These are phyloP conservation scores for Globisporangium echinulatum DNA, from an alignment of 352 stramenopile species.

Conservation along the genomic window DNA sequence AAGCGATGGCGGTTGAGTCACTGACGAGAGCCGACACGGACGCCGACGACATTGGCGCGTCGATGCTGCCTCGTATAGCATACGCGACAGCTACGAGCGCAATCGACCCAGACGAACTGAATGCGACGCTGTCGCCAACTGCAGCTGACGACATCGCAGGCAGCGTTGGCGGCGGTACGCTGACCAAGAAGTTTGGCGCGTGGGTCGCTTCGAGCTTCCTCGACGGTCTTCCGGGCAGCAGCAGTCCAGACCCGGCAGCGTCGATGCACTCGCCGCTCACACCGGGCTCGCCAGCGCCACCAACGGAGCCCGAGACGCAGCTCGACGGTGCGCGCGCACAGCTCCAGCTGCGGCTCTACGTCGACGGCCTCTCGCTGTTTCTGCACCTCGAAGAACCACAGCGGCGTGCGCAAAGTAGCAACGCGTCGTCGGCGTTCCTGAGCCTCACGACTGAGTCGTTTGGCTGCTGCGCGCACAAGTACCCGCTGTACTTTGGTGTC, in stretches of 20 bases:
- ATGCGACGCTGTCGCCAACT: slow-evolving; percentile 8
- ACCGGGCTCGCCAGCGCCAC: slow-evolving; percentile 15
- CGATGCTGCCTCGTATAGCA: not conserved
- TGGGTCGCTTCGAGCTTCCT: slow-evolving; percentile 57
- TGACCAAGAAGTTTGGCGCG: slow-evolving; percentile 46
- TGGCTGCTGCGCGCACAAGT: slow-evolving; percentile 61
- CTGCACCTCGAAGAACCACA: slow-evolving; percentile 49
- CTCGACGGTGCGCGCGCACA: slow-evolving; percentile 27
- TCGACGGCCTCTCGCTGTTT: slow-evolving; percentile 59
- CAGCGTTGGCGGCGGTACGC: slow-evolving; percentile 18
- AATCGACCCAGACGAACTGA: slow-evolving; percentile 9
- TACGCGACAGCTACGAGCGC: not conserved
- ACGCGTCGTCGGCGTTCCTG: slow-evolving; percentile 40
- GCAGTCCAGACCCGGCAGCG: not conserved
- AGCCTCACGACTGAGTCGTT: slow-evolving; percentile 67
- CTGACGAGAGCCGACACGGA: not conserved
- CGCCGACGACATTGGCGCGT: not conserved
- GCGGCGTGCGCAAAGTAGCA: slow-evolving; percentile 7
- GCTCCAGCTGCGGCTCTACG: slow-evolving; percentile 71
- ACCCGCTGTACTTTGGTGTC: slow-evolving; percentile 58
- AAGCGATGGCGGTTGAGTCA: no score
- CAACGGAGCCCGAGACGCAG: slow-evolving; percentile 14
- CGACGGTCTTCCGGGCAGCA: slow-evolving; percentile 24
- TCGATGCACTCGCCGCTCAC: not conserved
- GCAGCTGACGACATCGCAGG: slow-evolving; percentile 8